Evolutionary conservation across 176 grass and related monocot genomes (phyloP), one percentile per base, ranked within the genome.

Genomic region (Zea luxurians): DNA sequence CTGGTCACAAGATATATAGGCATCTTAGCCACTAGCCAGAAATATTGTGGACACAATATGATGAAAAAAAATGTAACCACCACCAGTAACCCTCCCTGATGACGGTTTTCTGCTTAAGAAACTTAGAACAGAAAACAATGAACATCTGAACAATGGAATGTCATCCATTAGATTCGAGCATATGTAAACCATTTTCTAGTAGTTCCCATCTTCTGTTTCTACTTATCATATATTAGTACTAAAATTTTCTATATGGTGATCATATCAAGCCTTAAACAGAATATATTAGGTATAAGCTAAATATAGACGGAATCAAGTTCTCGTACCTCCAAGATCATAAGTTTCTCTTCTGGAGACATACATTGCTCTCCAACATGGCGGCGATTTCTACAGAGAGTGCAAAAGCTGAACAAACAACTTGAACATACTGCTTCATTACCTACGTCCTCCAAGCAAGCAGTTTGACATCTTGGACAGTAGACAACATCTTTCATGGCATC

Each of bases 331-430:
- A 93, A 83, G 80, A 93, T 83, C 60, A 75, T 43, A 70, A 93
- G 83, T 66, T 63, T 93, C 53, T 66, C 88, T 88, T 73, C 88
- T 66, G 82, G 62, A 77, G 79, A 66, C 77, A 93, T 66, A 83
- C 91, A 93, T 58, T 85, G 9, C 13, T 78, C 85, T 49, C 91
- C 91, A 80, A 93, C 57, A 93, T 93, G 91, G 49, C 91, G 91
- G 4, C 91, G 88, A 8, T 86, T 86, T 86, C 76, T 86, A 74
- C 91, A 93, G 74, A 90, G 79, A 34, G 91, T 81, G 80, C 91
- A 93, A 66, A 93, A 93, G 83, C 91, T 86, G 91, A 90, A 93
- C 70, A 88, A 90, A 83, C 91, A 93, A 66, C 66, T 86, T 88
- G 91, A 80, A 83, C 91, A 93, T 68, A 90, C 88, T 65, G 85